Conservation (phyloP, 768 basidiomycete species). For the Leccinum longicurvipes region DNA sequence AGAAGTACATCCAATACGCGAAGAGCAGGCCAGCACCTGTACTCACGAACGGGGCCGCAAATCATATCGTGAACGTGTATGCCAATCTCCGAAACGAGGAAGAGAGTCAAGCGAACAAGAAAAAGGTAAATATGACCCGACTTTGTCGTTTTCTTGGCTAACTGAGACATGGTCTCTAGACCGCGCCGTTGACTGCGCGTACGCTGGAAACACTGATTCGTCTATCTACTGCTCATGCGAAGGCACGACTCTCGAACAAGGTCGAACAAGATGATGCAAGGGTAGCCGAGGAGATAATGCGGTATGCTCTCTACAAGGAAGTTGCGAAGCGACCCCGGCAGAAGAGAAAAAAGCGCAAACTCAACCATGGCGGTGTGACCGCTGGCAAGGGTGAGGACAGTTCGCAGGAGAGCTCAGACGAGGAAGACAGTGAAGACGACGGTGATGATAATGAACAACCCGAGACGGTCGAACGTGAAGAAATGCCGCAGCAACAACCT, state of each 20-base stretch:
- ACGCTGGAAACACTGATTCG: conserved; percentile 98
- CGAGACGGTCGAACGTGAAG: conserved; percentile 45
- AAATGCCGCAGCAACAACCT: conserved; percentile 38
- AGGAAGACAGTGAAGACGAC: conserved; percentile 40
- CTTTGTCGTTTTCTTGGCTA: background rate
- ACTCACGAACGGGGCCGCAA: conserved; percentile 90
- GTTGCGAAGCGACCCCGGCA: conserved; percentile 72
- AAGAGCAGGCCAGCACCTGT: conserved; percentile 84
- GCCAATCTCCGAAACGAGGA: conserved; percentile 90
- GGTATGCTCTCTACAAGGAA: conserved; percentile 97
- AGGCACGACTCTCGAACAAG: conserved; percentile 82
- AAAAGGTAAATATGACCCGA: conserved; percentile 52
- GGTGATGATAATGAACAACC: conserved; percentile 43
- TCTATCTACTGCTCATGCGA: conserved; percentile 96
- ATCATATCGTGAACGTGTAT: conserved; percentile 91
- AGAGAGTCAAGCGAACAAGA: conserved; percentile 76
- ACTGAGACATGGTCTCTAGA: conserved; percentile 47
- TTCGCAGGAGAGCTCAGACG: conserved; percentile 33
- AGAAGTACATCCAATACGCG: conserved; percentile 98
- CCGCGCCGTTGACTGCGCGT: conserved; percentile 95
- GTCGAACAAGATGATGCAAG: conserved; percentile 84
- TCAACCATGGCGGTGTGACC: conserved; percentile 63
- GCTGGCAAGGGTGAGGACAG: conserved; percentile 53
- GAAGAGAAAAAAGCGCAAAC: conserved; percentile 81
- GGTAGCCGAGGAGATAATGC: conserved; percentile 91